These are phyloP conservation scores for Populus simonii DNA, from an alignment of 345 rosid genomes.

Conservation along the genomic window DNA sequence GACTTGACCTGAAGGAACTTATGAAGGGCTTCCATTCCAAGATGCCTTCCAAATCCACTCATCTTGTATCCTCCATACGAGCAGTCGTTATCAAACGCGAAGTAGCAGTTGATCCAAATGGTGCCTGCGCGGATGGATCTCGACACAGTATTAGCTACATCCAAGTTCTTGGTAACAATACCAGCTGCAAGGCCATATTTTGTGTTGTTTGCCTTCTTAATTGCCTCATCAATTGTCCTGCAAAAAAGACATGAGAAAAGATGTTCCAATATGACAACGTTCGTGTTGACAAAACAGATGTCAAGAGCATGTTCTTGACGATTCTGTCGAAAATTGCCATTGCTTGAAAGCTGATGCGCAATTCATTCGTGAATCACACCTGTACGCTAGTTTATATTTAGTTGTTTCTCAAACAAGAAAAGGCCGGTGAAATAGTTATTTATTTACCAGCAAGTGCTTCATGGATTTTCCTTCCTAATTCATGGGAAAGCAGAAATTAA, in stretches of 20 bases:
- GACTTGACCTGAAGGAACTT: constrained; percentile 64
- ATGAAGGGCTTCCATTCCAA: constrained; percentile 57
- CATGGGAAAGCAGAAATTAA: too few relatives aligned
- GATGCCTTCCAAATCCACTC: constrained; percentile 70
- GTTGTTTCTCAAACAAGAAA: too few relatives aligned
- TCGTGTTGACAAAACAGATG: too few relatives aligned
- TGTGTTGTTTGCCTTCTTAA: constrained; percentile 58
- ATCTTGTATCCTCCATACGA: constrained; percentile 71
- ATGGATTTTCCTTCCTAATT: too few relatives aligned
- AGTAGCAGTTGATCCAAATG: constrained; percentile 71
- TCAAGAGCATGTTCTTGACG: too few relatives aligned
- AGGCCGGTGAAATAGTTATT: too few relatives aligned
- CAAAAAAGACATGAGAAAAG: background rate
- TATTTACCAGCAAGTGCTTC: too few relatives aligned
- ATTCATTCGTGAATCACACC: too few relatives aligned
- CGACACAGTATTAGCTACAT: constrained; percentile 63
- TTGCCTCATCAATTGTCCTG: constrained; percentile 74
- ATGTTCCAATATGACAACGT: too few relatives aligned
- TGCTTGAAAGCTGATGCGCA: too few relatives aligned
- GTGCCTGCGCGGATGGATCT: constrained; percentile 65
- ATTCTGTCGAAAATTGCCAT: too few relatives aligned
- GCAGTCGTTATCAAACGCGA: constrained; percentile 52
- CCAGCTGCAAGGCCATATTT: constrained; percentile 81
- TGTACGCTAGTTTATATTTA: too few relatives aligned
- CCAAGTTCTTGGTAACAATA: constrained; percentile 54